Evolutionary conservation across 164 flowering plant species (phyloP), one percentile per base, ranked within the genome.

Genomic region (Nelumbo lutea): DNA sequence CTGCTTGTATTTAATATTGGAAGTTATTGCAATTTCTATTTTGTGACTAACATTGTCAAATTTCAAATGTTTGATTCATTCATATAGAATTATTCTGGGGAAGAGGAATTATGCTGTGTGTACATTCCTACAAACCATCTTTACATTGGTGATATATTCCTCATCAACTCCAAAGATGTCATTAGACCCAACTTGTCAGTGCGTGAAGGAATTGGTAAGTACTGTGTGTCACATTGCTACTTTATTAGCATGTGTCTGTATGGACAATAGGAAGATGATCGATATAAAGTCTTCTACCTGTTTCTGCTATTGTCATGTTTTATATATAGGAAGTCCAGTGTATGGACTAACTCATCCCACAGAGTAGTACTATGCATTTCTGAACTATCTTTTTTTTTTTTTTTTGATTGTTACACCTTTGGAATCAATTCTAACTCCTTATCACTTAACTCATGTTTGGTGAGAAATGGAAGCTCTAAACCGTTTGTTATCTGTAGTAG

Each of bases 41-140:
- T 42, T 11, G 27, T 1, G 42, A 62, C 50, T 4, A 7, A 3
- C 41, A 42, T 42, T 52, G 27, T 27, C 27, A 3, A 59, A 66
- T 66, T 15, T 4, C 27, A 9, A 43, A 44, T 39, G 0, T 45
- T 7, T 71, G 59, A 42, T 11, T 42, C 59, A 48, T 47, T 62
- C 42, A 50, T 74, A 44, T 81, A 86, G 93, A 82, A 67, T 62
- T 83, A 88, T 66, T 72, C 89, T 15, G 89, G 85, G 43, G 93
- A 86, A 11, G 90, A 88, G 78, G 90, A 88, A 72, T 79, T 88
- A 40, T 88, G 85, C 81, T 86, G 93, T 75, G 90, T 88, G 58
- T 88, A 83, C 70, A 89, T 88, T 42, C 93, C 93, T 59, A 88
- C 93, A 1, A 88, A 88, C 74, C 90, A 88, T 80, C 90, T 88